These are phyloP conservation scores for Azolla pinnata DNA, from an alignment of 75 land plant species.

Conservation along the genomic window DNA sequence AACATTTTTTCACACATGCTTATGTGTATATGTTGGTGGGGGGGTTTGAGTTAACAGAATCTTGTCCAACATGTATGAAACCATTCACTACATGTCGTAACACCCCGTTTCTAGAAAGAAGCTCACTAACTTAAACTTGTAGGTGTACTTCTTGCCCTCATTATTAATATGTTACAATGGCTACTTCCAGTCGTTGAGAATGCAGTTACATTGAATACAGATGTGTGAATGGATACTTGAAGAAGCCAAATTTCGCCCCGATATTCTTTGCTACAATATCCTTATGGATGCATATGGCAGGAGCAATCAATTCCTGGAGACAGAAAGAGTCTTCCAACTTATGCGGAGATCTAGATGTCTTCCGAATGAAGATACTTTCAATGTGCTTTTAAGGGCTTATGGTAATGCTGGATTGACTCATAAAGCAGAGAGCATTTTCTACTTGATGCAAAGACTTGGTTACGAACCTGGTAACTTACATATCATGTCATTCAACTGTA, in stretches of 20 bases:
- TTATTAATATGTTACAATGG: no score
- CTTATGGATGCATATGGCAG: conserved; percentile 85
- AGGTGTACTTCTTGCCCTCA: no score
- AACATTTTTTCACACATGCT: no score
- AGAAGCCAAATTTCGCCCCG: conserved; percentile 49
- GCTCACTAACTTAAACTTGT: no score
- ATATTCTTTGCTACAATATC: conserved; percentile 76
- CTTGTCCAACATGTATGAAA: no score
- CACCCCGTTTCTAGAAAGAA: no score
- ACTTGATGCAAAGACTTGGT: conserved; percentile 55
- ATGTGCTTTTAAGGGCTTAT: conserved; percentile 61
- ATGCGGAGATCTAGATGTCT: conserved; percentile 45
- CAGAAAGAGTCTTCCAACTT: conserved; percentile 46
- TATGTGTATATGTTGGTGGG: no score
- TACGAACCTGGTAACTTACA: conserved; percentile 50
- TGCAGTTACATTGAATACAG: conserved; percentile 16
- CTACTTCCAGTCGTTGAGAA: background rate
- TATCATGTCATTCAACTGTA: no score
- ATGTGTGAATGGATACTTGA: conserved; percentile 78
- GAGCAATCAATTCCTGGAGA: conserved; percentile 32
- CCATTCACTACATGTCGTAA: no score
- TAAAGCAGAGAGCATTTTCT: conserved; percentile 62
- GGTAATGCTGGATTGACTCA: conserved; percentile 46
- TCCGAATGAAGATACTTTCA: conserved; percentile 80
- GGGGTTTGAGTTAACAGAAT: no score